Conservation (phyloP, 805 yeast species). For the Candida insectorum region DNA sequence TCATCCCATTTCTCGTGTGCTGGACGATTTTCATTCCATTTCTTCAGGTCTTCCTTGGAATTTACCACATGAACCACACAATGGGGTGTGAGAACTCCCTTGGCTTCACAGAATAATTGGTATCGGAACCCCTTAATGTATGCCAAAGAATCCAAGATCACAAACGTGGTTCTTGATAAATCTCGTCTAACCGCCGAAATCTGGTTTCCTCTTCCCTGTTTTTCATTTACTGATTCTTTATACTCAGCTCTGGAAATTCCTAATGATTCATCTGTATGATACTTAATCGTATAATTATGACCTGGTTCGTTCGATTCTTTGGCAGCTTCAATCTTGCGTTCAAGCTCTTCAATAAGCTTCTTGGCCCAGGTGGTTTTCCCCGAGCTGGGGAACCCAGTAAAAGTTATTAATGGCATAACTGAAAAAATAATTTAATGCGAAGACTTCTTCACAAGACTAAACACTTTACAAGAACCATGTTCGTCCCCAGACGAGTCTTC, state of each 20-base stretch:
- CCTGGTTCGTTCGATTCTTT: constrained; percentile 43
- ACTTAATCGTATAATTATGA: constrained; percentile 54
- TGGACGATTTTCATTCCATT: constrained; percentile 51
- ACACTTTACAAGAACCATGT: constrained; percentile 25
- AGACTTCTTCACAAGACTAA: background rate
- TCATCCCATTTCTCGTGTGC: constrained; percentile 55
- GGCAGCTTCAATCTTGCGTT: constrained; percentile 40
- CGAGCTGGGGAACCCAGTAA: constrained; percentile 82
- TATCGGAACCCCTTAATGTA: constrained; percentile 95
- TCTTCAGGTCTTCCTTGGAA: constrained; percentile 56
- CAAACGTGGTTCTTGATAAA: constrained; percentile 63
- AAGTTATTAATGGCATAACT: constrained; percentile 76
- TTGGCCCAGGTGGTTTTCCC: constrained; percentile 81
- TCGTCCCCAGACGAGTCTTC: constrained; percentile 68
- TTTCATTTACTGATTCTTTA: constrained; percentile 70
- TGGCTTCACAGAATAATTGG: constrained; percentile 92
- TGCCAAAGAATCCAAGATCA: constrained; percentile 78
- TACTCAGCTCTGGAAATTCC: constrained; percentile 71
- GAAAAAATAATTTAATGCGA: constrained; percentile 1
- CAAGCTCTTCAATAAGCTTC: constrained; percentile 47
- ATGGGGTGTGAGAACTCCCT: constrained; percentile 74
- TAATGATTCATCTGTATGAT: constrained; percentile 75
- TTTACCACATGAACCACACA: constrained; percentile 79
- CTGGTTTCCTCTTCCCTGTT: constrained; percentile 77
- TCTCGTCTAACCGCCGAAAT: constrained; percentile 87